Conservation (phyloP, 148 eudicot species). For the Beta vulgaris region DNA sequence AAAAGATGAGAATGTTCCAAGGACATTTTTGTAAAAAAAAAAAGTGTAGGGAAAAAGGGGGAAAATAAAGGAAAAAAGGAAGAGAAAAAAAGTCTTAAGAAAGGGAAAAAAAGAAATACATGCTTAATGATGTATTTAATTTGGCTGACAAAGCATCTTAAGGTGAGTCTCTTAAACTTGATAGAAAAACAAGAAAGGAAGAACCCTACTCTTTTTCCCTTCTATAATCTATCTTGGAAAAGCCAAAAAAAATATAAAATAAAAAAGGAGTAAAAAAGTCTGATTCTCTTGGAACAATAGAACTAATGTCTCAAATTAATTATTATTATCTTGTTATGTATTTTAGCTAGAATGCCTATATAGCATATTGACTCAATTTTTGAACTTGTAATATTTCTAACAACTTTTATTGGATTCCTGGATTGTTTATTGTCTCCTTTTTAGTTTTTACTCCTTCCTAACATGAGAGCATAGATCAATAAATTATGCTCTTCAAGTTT, state of each 20-base stretch:
- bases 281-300: constrained; percentile 18
- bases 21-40: background rate
- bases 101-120: background rate
- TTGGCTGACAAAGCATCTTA: constrained; percentile 28
- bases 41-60: background rate
- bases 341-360: constrained; percentile 7
- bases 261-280: background rate
- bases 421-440: constrained; percentile 27
- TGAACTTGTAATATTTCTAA: constrained; percentile 5
- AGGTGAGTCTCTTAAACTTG: background rate
- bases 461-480: background rate
- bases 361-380: constrained; percentile 21
- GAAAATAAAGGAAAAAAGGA: background rate
- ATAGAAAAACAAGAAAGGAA: background rate
- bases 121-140: constrained; percentile 21
- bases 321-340: background rate
- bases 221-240: background rate
- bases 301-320: background rate
- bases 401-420: constrained; percentile 36
- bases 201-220: constrained; percentile 8
- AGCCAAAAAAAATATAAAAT: background rate
- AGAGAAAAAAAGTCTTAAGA: background rate
- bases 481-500: background rate
- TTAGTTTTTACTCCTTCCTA: background rate
- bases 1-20: constrained; percentile 28